Base-by-base conservation (phyloP, 2,329 filamentous ascomycete species). In the Xylariaceae sp. region DNA sequence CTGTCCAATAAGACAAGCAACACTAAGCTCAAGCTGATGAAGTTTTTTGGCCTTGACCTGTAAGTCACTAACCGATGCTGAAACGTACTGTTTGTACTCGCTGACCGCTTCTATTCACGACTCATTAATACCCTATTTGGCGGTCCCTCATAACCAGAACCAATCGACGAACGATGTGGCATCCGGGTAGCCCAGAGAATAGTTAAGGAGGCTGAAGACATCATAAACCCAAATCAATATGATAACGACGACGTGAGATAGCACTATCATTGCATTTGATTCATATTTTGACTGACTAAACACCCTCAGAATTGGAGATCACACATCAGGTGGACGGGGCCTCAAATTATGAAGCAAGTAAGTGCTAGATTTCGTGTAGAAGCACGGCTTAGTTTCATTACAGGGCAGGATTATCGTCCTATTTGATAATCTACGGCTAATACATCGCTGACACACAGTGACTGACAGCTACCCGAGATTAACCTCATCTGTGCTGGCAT, bases 1-100 rank as follows among this genome's bases (percentile, higher is more conserved):
- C 63, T 85, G 15, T 83, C 77, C 60, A 85, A 85, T 64, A 85
- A 85, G 68, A 84, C 80, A 1, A 78, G 75, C 44, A 60, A 73
- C 3, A 75, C 77, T 2, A 81, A 82, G 58, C 67, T 85, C 26
- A 74, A 73, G n/a, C 62, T 83, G 16, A 78, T 85, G 76, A 78
- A 80, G 44, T 83, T 85, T 59, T 85, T 85, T 53, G 82, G 82
- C 0, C 73, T 85, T 2, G 73, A 80, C 30, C 75, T 84, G 72
- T 78, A 52, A 64, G 71, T 54, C 16, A 5, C 8, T 7, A 11
- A 5, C 10, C 11, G 30, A 7, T 7, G 1, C 9, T 11, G 20
- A 18, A 3, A 30, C 20, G n/a, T 24, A 24, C 13, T 13, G 18
- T 29, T 16, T 4, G 21, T 29, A n/a, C 18, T 32, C 16, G 18